phyloP scores from a whole-genome alignment of 139 green algal species.

The Picochlorum sp. region DNA sequence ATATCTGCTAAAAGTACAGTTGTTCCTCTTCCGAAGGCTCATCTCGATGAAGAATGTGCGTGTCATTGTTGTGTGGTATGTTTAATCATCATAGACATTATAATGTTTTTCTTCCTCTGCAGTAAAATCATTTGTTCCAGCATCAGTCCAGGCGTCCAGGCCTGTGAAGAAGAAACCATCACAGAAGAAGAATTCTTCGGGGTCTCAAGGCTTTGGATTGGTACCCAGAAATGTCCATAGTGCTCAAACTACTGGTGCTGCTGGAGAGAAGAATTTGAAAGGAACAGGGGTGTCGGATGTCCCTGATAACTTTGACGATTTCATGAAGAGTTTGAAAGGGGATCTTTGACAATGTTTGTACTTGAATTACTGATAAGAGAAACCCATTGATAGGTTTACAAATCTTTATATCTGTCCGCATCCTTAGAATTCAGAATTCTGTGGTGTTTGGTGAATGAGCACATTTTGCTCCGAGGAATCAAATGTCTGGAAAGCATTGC shows the following conservation, averaged over 20 bases:
- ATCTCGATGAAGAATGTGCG: conserved; percentile 45
- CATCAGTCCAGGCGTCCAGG: conserved; percentile 40
- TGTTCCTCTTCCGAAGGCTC: conserved; percentile 54
- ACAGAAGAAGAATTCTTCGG: not conserved
- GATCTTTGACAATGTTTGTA: too few relatives aligned
- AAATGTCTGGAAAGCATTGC: too few relatives aligned
- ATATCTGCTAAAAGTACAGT: conserved; percentile 64
- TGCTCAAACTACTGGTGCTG: too few relatives aligned
- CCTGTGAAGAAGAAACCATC: not conserved
- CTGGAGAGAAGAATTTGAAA: not conserved
- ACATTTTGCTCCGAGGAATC: too few relatives aligned
- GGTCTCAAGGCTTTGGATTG: conserved; percentile 2
- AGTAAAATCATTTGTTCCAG: conserved; percentile 57
- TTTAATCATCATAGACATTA: not conserved
- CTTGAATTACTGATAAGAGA: too few relatives aligned
- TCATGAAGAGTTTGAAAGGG: conserved; percentile 16
- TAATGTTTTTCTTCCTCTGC: not conserved
- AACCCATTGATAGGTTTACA: too few relatives aligned
- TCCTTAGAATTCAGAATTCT: too few relatives aligned
- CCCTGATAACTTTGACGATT: conserved; percentile 10
- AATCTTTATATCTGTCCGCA: too few relatives aligned
- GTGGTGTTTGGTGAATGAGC: too few relatives aligned
- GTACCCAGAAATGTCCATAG: not conserved
- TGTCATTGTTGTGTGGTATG: not conserved
- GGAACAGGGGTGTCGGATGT: not conserved